Percentiles rank a stretch among this genome's conserved stretches.
These are phyloP conservation scores for Straminergon stramineum DNA, from an alignment of 225 moss, liverwort and hornwort species.

Conservation along the genomic window DNA sequence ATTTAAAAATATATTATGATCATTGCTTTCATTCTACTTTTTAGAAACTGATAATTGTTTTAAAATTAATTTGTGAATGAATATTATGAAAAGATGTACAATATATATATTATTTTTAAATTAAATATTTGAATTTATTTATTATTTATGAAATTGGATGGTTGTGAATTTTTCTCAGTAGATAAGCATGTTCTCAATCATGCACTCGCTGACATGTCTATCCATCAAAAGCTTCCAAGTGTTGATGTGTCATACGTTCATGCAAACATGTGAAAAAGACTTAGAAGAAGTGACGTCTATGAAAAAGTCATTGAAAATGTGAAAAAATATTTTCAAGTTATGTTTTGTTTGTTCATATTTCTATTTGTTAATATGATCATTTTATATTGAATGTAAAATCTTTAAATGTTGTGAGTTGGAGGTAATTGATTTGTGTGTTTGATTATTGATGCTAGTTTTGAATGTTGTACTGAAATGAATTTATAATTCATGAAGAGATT, in stretches of 20 bases:
- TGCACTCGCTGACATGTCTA: fast-evolving
- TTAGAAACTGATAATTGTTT: fast-evolving
- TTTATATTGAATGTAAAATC: background rate
- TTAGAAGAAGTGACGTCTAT: fast-evolving
- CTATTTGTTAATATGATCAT: no score
- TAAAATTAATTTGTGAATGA: no score
- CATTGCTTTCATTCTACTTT: background rate
- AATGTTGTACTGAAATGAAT: fast-evolving
- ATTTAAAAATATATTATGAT: background rate
- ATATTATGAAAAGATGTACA: no score
- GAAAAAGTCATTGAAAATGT: fast-evolving
- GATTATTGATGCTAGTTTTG: fast-evolving
- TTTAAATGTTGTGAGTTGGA: background rate
- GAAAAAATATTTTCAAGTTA: no score
- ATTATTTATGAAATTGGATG: background rate
- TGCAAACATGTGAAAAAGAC: fast-evolving
- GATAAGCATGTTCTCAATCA: fast-evolving
- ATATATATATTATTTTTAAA: no score
- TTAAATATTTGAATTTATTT: background rate
- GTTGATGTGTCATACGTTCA: background rate
- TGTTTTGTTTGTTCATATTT: no score
- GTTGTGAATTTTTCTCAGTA: fast-evolving
- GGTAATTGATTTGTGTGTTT: fast-evolving
- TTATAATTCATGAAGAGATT: fast-evolving
- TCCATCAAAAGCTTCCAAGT: fast-evolving